phyloP scores from a whole-genome alignment of 176 grass and related monocot genomes.

The Ananas comosus region DNA sequence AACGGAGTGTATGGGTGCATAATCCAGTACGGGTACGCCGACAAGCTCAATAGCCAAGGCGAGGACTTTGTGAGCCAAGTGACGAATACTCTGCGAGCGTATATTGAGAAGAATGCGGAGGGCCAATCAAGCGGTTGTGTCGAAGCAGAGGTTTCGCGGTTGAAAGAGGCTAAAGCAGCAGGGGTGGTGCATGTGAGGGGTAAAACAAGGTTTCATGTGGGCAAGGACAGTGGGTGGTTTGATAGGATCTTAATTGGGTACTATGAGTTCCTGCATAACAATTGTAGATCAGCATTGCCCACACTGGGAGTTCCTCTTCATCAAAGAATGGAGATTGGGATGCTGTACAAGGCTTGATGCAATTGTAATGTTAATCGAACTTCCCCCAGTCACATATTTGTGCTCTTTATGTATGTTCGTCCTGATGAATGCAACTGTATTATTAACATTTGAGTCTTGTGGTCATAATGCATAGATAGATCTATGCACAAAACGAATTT shows the following conservation, averaged over 20 bases:
- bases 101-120: slow-evolving; percentile 20
- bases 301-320: slow-evolving; percentile 42
- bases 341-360: slow-evolving; percentile 51
- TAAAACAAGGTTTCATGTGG: slow-evolving; percentile 65
- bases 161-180: slow-evolving; percentile 34
- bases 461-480: too few relatives aligned
- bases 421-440: too few relatives aligned
- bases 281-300: slow-evolving; percentile 55
- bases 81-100: slow-evolving; percentile 11
- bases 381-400: not conserved
- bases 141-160: slow-evolving; percentile 22
- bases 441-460: too few relatives aligned
- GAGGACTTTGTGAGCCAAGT: slow-evolving; percentile 44
- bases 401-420: too few relatives aligned
- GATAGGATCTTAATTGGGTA: slow-evolving; percentile 53
- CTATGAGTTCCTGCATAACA: slow-evolving; percentile 72
- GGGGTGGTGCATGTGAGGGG: slow-evolving; percentile 56
- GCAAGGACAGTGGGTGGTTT: slow-evolving; percentile 38
- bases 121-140: not conserved
- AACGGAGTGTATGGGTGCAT: slow-evolving; percentile 55
- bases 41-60: slow-evolving; percentile 30
- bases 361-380: not conserved
- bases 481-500: too few relatives aligned
- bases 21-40: slow-evolving; percentile 58
- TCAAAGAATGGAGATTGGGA: slow-evolving; percentile 71